phyloP scores from a whole-genome alignment of 2,329 filamentous ascomycete genomes.

The Stagonosporopsis rhizophila region DNA sequence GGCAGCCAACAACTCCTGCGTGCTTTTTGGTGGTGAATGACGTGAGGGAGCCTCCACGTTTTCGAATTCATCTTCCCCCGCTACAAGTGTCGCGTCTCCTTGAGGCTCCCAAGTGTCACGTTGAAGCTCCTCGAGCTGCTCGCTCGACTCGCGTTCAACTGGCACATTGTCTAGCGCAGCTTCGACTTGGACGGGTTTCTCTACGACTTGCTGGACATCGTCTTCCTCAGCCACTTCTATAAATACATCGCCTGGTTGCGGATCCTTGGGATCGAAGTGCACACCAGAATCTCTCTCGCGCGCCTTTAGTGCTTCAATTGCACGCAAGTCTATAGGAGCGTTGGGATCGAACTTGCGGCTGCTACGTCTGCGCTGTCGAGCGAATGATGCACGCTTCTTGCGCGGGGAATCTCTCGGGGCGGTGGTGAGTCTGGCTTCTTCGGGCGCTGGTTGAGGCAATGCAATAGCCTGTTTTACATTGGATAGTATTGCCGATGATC shows the following conservation, averaged over 20 bases:
- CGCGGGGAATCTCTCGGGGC: slow-evolving; percentile 26
- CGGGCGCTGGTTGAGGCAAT: slow-evolving; percentile 15
- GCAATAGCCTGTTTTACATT: slow-evolving; percentile 37
- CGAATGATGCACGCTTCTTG: slow-evolving; percentile 38
- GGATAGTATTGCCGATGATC: slow-evolving; percentile 50
- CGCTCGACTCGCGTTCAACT: neutral
- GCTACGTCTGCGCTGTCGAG: slow-evolving; percentile 35
- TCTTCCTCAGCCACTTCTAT: slow-evolving; percentile 1
- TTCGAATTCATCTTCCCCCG: slow-evolving; percentile 17
- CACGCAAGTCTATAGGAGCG: slow-evolving; percentile 29
- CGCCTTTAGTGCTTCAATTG: slow-evolving; percentile 31
- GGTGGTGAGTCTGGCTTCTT: slow-evolving; percentile 7
- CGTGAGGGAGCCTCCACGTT: slow-evolving; percentile 13
- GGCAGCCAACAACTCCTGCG: slow-evolving; percentile 29
- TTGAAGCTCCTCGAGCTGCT: slow-evolving; percentile 2
- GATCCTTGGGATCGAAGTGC: slow-evolving; percentile 16
- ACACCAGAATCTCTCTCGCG: slow-evolving; percentile 28
- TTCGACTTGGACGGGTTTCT: slow-evolving; percentile 12
- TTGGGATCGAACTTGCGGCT: slow-evolving; percentile 42
- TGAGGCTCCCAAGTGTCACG: slow-evolving; percentile 14
- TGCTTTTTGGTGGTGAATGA: slow-evolving; percentile 28
- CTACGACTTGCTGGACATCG: neutral
- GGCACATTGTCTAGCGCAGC: neutral
- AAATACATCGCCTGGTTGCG: slow-evolving; percentile 13
- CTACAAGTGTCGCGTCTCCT: slow-evolving; percentile 15